These are phyloP conservation scores for Arthrobotrys entomopaga DNA, from an alignment of 2,329 filamentous ascomycete species.

Conservation along the genomic window DNA sequence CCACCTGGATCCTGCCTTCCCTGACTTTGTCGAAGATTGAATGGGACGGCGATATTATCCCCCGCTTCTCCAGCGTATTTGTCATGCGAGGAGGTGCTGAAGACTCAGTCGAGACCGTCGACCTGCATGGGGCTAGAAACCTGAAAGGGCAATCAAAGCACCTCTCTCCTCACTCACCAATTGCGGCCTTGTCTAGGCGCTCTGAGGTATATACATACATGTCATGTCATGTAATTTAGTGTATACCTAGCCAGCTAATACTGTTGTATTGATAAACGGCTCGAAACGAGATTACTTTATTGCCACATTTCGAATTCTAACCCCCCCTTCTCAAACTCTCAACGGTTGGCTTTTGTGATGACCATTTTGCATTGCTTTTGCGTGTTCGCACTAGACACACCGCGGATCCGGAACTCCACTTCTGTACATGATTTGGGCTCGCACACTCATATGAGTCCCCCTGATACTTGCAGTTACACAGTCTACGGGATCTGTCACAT, in stretches of 20 bases:
- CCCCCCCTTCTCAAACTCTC: constrained; percentile 12
- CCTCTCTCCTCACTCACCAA: constrained; percentile 24
- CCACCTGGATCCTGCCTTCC: constrained; percentile 20
- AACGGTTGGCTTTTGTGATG: neutral
- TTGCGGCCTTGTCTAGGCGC: constrained; percentile 30
- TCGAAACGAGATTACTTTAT: constrained; percentile 36
- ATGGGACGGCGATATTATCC: constrained; percentile 18
- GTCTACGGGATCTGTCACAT: constrained; percentile 9
- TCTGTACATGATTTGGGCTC: constrained; percentile 1
- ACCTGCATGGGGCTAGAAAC: neutral
- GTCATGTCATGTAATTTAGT: neutral
- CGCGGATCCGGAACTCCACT: too few relatives aligned
- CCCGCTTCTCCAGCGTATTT: constrained; percentile 31
- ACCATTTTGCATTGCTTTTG: neutral
- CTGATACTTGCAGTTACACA: constrained; percentile 34
- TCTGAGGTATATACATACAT: constrained; percentile 30
- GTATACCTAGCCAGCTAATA: neutral
- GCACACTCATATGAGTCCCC: constrained; percentile 20
- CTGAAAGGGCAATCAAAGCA: constrained; percentile 1
- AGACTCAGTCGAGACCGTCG: constrained; percentile 11
- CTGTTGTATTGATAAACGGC: constrained; percentile 34
- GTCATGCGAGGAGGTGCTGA: constrained; percentile 25
- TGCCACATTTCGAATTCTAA: constrained; percentile 21
- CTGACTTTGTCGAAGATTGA: neutral
- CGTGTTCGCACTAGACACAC: neutral